Evolutionary conservation across 1,284 basidiomycete genomes (phyloP), one percentile per base, ranked within the genome.

Genomic region (Tilletia horrida): DNA sequence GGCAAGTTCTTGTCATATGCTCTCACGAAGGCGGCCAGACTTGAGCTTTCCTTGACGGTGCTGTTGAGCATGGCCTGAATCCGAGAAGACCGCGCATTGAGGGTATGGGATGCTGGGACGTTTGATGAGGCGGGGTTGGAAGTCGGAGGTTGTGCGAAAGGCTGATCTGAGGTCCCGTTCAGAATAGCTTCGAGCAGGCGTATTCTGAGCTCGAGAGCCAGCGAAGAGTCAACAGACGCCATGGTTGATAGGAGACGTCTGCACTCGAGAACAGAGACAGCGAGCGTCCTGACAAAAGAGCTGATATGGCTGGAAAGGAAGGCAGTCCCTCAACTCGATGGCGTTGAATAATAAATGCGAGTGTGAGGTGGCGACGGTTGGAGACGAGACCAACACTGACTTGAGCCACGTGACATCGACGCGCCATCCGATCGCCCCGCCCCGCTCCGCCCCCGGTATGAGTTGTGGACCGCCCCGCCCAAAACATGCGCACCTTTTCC

Each of bases 21-120:
- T 40, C 55, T 31, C 11, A 59, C 55, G 31, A 59, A 59, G 29
- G 55, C 27, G 55, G 55, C 55, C 27, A 59, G 55, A 21, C 55
- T 59, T 40, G 55, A 25, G 27, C 31, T 59, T 40, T 35, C 55
- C 55, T 59, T 59, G 55, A 59, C 55, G 55, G 55, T 59, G 55
- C 27, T n/a, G 27, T 59, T 25, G n/a, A 59, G 27, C 16, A 59
- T 35, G 29, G 27, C 7, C 18, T 18, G 27, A 16, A 29, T 29
- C 18, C 55, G 55, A 11, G 55, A 16, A 3, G 29, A 3, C 16
- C 55, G 55, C 8, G 27, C 29, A 29, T 25, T 59, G 27, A 59
- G 29, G 29, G 55, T 59, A 13, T 31, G 55, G 18, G 55, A 35
- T 18, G 55, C 23, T 31, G 55, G 55, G 16, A 59, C 25, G n/a